Evolutionary conservation across 2,329 filamentous ascomycete genomes (phyloP), one percentile per base, ranked within the genome.

Genomic region (Sordariomycetes sp.): DNA sequence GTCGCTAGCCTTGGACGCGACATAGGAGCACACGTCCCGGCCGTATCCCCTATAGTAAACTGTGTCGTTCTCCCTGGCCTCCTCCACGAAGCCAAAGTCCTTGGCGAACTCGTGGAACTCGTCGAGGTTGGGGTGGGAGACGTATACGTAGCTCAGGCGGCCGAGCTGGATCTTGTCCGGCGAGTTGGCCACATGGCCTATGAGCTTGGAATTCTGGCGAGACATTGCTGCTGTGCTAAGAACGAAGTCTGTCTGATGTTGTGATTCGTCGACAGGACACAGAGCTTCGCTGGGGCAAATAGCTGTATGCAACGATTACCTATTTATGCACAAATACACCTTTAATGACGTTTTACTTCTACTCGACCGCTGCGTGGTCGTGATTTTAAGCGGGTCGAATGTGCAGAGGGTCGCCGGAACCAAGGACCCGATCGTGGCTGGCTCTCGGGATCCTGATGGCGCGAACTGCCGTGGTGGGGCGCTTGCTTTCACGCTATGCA

Each of bases 41-140:
- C 79, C 77, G 61, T 80, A 81, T 1, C 79, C 78, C 32, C 74
- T 72, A 62, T 72, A 79, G 68, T 74, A 80, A 50, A 76, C 71
- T 24, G 62, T 68, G 52, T 71, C 66, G 1, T 64, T 62, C 8
- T 56, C 54, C 20, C 35, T 43, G 35, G 18, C n/a, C 18, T 54
- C 24, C 18, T 35, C 53, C 7, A 54, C 28, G 1, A 69, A 66
- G 6, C 67, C 68, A 58, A 68, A 70, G 55, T 68, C 65, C 18
- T 59, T 51, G 40, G 63, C 62, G 55, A 70, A 70, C 28, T 59
- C 48, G 32, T 53, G 7, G 53, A 67, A 65, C 12, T 62, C 59
- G 1, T 65, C 64, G 12, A 70, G 57, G 57, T 69, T 61, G 0
- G 63, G 65, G 57, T 70, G 66, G 28, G 66, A 61, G 50, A 59